These are phyloP conservation scores for Cystobasidium pallidum DNA, from an alignment of 1,284 basidiomycete species.

Conservation along the genomic window DNA sequence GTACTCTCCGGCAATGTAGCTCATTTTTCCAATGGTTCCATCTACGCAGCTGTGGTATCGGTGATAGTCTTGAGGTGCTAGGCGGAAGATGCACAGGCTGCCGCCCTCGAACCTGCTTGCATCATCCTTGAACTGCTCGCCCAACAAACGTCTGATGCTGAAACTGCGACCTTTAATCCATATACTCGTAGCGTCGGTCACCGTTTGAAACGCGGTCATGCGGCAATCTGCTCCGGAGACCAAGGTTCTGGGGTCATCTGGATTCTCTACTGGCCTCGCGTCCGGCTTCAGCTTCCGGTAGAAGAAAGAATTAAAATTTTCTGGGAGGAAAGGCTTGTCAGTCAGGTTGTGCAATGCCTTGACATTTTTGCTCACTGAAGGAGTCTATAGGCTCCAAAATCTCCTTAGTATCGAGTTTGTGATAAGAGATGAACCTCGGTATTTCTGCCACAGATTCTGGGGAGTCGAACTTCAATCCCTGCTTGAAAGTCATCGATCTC, in stretches of 20 bases:
- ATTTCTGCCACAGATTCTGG: conserved; percentile 84
- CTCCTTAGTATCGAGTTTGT: conserved; percentile 79
- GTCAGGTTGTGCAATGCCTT: background rate
- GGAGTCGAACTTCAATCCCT: conserved; percentile 89
- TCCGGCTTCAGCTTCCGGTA: conserved; percentile 67
- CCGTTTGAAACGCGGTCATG: conserved; percentile 86
- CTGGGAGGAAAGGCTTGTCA: conserved; percentile 56
- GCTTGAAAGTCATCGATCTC: conserved; percentile 88
- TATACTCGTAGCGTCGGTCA: conserved; percentile 78
- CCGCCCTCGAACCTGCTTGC: conserved; percentile 75
- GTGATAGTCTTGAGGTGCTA: conserved; percentile 95
- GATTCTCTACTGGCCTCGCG: conserved; percentile 69
- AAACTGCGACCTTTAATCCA: conserved; percentile 99
- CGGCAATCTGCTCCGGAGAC: conserved; percentile 91
- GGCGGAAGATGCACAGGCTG: conserved; percentile 78
- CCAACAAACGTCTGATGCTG: conserved; percentile 75
- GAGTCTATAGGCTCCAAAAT: conserved; percentile 78
- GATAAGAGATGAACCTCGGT: conserved; percentile 84
- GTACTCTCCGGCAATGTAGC: conserved; percentile 79
- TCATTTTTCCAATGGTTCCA: conserved; percentile 70
- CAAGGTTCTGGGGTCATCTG: conserved; percentile 68
- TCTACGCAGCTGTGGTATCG: conserved; percentile 61
- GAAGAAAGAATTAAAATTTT: conserved; percentile 87
- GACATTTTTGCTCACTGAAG: conserved; percentile 67
- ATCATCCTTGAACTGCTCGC: conserved; percentile 71